These are phyloP conservation scores for Quercus tomentella DNA, from an alignment of 331 rosid species.

Conservation along the genomic window DNA sequence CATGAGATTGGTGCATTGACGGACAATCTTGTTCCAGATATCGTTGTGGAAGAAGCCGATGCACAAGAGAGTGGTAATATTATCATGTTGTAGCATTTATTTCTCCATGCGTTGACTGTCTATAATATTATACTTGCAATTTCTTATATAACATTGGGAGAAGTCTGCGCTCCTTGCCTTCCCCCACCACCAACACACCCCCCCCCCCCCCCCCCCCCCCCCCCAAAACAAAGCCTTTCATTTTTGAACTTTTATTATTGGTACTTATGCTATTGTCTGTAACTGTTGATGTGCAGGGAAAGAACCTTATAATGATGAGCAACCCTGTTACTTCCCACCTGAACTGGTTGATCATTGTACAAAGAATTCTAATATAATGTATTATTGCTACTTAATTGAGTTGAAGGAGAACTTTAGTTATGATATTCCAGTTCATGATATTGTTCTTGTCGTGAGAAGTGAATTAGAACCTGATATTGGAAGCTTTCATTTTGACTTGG, in stretches of 20 bases:
- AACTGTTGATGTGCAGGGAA: slow-evolving; percentile 33
- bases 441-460: slow-evolving; percentile 53
- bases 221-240: background rate
- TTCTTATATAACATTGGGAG: background rate
- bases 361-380: slow-evolving; percentile 18
- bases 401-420: slow-evolving; percentile 45
- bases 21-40: slow-evolving; percentile 73
- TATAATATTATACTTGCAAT: background rate
- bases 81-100: background rate
- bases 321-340: slow-evolving; percentile 59
- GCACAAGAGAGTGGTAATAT: slow-evolving; percentile 50
- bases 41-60: slow-evolving; percentile 50
- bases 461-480: slow-evolving; percentile 52
- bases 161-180: background rate
- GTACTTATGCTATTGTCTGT: background rate
- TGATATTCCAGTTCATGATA: slow-evolving; percentile 43
- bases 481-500: slow-evolving; percentile 37
- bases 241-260: background rate
- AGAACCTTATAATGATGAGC: slow-evolving; percentile 49
- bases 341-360: slow-evolving; percentile 45
- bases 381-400: slow-evolving; percentile 71
- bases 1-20: slow-evolving; percentile 79
- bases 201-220: too few relatives aligned
- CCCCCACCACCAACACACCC: too few relatives aligned
- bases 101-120: slow-evolving; percentile 8